Conservation (phyloP, 2,329 filamentous ascomycete species). For the Neopestalotiopsis clavispora region DNA sequence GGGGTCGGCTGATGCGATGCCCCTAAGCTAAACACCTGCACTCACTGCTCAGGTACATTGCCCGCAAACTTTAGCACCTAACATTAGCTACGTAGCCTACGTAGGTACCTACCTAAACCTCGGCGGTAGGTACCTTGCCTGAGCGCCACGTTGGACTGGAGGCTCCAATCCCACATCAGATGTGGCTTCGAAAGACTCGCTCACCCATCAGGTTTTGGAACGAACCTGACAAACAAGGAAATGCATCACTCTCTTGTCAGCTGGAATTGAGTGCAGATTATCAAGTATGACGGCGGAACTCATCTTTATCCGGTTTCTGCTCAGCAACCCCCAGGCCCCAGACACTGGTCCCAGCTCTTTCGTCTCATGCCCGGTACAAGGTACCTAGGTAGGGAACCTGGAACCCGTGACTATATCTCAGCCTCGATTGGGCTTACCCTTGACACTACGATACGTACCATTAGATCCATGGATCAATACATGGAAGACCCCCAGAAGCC, state of each 20-base stretch:
- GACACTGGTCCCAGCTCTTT: neutral
- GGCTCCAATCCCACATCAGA: neutral
- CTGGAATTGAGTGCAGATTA: neutral
- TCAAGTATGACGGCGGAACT: slow-evolving; percentile 1
- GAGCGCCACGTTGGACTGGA: neutral
- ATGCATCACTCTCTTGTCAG: neutral
- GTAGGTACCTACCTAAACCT: neutral
- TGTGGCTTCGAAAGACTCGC: neutral
- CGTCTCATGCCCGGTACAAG: neutral
- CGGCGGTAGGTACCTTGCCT: neutral
- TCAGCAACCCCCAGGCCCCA: neutral
- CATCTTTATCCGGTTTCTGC: slow-evolving; percentile 8
- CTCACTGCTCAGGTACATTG: neutral
- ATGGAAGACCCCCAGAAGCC: neutral
- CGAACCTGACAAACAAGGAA: neutral
- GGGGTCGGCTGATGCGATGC: neutral
- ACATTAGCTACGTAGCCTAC: too few relatives aligned
- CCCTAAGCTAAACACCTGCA: too few relatives aligned
- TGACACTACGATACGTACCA: neutral
- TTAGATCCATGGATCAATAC: neutral
- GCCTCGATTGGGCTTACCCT: neutral
- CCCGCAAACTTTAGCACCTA: neutral
- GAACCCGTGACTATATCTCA: slow-evolving; percentile 1
- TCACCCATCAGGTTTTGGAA: neutral
- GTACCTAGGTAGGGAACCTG: neutral